phyloP scores from a whole-genome alignment of 345 rosid species.

The Trapa incisa region DNA sequence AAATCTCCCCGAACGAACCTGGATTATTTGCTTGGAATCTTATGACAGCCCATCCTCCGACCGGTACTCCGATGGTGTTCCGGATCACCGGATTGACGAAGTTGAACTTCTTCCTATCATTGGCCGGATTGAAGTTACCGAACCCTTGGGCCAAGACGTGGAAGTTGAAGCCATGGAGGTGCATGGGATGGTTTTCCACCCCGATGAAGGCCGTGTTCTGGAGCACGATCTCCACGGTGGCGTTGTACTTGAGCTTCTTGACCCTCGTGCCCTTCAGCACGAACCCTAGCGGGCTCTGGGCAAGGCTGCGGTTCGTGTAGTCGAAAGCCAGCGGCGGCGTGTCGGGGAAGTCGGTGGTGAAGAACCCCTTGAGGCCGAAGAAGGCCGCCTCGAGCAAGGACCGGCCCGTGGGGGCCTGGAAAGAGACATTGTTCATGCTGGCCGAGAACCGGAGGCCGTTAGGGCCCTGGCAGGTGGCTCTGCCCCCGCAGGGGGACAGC shows the following conservation, averaged over 20 bases:
- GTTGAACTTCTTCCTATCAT: conserved; percentile 41
- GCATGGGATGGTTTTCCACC: conserved; percentile 78
- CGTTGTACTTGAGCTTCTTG: conserved; percentile 50
- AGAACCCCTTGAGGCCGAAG: conserved; percentile 38
- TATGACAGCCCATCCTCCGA: conserved; percentile 75
- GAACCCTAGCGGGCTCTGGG: conserved; percentile 19
- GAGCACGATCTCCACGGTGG: conserved; percentile 59
- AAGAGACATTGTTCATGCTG: conserved; percentile 70
- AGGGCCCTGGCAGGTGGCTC: conserved; percentile 28
- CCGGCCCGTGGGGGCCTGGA: conserved; percentile 29
- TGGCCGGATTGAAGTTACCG: conserved; percentile 50
- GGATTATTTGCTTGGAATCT: conserved; percentile 81
- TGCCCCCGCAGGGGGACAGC: conserved; percentile 32
- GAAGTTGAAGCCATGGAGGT: conserved; percentile 71
- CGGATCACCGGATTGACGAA: conserved; percentile 49
- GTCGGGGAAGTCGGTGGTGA: conserved; percentile 54
- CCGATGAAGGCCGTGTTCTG: conserved; percentile 60
- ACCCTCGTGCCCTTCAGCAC: conserved; percentile 48
- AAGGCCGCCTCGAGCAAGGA: conserved; percentile 58
- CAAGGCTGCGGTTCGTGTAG: conserved; percentile 38
- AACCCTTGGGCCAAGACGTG: conserved; percentile 83
- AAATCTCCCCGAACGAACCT: conserved; percentile 21
- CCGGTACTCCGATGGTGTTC: conserved; percentile 71
- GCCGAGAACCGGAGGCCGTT: conserved; percentile 32
- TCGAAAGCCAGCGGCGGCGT: conserved; percentile 48